phyloP scores from a whole-genome alignment of 257 asterid genomes.

The Lithospermum erythrorhizon region DNA sequence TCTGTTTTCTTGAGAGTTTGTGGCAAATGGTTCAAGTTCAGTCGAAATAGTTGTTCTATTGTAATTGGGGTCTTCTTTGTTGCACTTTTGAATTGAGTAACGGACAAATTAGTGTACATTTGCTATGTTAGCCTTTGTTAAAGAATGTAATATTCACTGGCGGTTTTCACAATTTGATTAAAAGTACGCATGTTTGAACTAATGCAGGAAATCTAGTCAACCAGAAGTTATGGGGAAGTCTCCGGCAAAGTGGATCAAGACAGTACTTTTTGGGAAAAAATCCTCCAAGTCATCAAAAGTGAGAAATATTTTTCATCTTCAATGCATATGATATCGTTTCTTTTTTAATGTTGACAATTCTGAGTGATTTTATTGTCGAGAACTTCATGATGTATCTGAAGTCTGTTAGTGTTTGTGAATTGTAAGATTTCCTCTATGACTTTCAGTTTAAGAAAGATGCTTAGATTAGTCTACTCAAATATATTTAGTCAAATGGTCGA shows the following conservation, averaged over 20 bases:
- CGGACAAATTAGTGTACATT: background rate
- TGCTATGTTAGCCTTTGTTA: no score
- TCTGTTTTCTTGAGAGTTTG: no score
- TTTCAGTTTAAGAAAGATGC: background rate
- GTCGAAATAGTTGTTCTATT: background rate
- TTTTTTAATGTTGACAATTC: background rate
- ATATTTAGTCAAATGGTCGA: background rate
- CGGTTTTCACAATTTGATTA: no score
- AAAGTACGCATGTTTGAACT: background rate
- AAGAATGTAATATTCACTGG: background rate
- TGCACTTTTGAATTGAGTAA: background rate
- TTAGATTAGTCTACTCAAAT: background rate
- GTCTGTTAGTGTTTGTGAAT: background rate
- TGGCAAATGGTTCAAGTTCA: background rate
- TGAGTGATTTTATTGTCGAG: background rate
- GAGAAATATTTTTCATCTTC: constrained; percentile 14
- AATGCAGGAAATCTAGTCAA: background rate
- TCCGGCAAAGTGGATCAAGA: constrained; percentile 93
- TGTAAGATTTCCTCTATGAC: background rate
- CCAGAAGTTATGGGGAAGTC: constrained; percentile 69
- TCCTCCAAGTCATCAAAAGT: constrained; percentile 66
- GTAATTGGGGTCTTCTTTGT: background rate
- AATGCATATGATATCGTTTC: background rate
- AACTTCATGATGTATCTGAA: background rate
- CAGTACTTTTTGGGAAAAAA: constrained; percentile 86